Evolutionary conservation across 371 early-diverging fungal genomes (phyloP).

Genomic region (Circinella umbellata): DNA sequence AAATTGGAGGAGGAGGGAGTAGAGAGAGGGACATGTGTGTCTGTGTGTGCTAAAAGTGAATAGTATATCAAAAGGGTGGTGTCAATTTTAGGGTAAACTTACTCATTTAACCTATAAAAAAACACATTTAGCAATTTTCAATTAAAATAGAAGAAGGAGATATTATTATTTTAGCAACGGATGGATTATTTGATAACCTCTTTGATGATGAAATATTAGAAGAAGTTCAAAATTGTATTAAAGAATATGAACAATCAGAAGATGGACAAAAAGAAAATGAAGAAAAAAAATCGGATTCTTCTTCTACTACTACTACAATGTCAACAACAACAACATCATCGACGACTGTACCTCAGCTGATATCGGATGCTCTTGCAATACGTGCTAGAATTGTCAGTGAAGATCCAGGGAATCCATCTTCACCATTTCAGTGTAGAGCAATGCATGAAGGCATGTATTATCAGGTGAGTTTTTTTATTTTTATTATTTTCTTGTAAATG

Average conservation of each 20-base stretch:
- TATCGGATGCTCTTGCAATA: conserved; percentile 79
- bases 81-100: too few species aligned
- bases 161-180: conserved; percentile 75
- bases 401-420: conserved; percentile 72
- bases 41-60: too few species aligned
- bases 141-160: conserved; percentile 82
- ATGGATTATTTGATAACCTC: conserved; percentile 83
- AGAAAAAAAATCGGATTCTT: too few species aligned
- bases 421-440: conserved; percentile 88
- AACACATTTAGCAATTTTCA: conserved; percentile 58
- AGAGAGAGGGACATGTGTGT: too few species aligned
- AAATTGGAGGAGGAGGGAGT: conserved; percentile 29
- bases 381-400: conserved; percentile 82
- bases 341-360: conserved; percentile 64
- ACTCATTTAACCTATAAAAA: too few species aligned
- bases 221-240: conserved; percentile 34
- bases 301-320: too few species aligned
- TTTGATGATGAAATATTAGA: conserved; percentile 84
- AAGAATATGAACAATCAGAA: conserved; percentile 3
- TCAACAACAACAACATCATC: conserved; percentile 15
- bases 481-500: neutral
- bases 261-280: neutral
- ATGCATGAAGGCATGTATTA: conserved; percentile 81
- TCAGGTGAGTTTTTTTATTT: conserved; percentile 38
- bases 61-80: too few species aligned